Evolutionary conservation across 2,329 filamentous ascomycete genomes (phyloP), one percentile per base, ranked within the genome.

Genomic region (Lachnellula occidentalis): DNA sequence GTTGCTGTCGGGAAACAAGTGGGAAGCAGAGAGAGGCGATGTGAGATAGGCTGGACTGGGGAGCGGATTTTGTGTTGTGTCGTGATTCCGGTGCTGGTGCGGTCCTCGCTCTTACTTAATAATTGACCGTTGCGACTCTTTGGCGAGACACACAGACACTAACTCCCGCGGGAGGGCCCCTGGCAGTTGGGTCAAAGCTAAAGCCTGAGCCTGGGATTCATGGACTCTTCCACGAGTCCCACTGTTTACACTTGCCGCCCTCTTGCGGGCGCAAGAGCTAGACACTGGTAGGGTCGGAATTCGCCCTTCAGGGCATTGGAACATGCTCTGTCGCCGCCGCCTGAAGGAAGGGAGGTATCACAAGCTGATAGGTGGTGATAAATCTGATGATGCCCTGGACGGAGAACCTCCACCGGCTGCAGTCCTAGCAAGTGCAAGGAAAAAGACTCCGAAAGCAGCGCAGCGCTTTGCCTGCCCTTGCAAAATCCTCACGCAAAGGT

Each of bases 131-230:
- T 49, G 47, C 47, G 47, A 41, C 47, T 49, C 41, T 49, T 49
- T 22, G 17, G 47, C 47, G 47, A 48, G 46, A 41, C 47, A 49
- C 47, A 17, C 31, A 49, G 47, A 49, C 47, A 49, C 47, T 21
- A 6, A 17, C 37, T 41, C n/a, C 4, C 19, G 17, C 19, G 19
- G 19, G 15, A 12, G 6, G 15, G 41, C 41, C 12, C 12, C 41
- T 43, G 19, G n/a, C 19, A 19, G 11, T 12, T 12, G n/a, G 41
- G 41, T 22, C 7, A 19, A 43, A 43, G 41, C 11, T 19, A 22
- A 8, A 43, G 19, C 37, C 11, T 19, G 11, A 43, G 17, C 41
- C 9, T 12, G n/a, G 19, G 5, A 15, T 17, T 21, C 19, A 7
- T 17, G n/a, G 11, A 9, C 14, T 19, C 15, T 21, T 17, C 15